phyloP scores from a whole-genome alignment of 2,329 filamentous ascomycete species.

The Hypoxylon sp. region DNA sequence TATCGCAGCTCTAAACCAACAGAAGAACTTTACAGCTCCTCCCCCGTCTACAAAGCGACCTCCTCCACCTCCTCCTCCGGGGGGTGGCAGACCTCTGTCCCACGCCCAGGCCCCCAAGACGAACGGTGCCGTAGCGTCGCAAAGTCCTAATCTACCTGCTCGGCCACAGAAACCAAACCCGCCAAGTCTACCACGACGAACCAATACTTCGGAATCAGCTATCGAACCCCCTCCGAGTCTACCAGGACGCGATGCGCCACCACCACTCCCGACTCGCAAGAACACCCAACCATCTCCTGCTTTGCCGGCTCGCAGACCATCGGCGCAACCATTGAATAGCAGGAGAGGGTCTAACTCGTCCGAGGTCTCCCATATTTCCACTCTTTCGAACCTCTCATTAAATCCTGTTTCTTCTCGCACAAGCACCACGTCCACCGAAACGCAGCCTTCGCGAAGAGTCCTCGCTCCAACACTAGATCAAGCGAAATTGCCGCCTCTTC shows the following conservation, averaged over 20 bases:
- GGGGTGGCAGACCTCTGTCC: constrained; percentile 55
- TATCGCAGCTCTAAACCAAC: constrained; percentile 74
- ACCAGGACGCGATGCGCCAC: constrained; percentile 52
- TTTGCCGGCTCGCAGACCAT: constrained; percentile 66
- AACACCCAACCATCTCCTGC: constrained; percentile 61
- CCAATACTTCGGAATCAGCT: constrained; percentile 53
- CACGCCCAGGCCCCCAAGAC: constrained; percentile 56
- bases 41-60: constrained; percentile 55
- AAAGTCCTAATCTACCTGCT: constrained; percentile 59
- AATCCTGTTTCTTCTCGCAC: constrained; percentile 63
- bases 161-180: constrained; percentile 56
- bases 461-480: constrained; percentile 70
- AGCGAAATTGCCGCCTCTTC: constrained; percentile 70
- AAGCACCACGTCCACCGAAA: constrained; percentile 63
- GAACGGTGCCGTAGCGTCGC: constrained; percentile 40
- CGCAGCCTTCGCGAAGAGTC: constrained; percentile 60
- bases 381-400: constrained; percentile 67
- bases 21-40: constrained; percentile 69
- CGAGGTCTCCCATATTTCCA: constrained; percentile 68
- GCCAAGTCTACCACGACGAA: constrained; percentile 57
- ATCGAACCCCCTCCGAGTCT: constrained; percentile 49
- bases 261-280: constrained; percentile 58
- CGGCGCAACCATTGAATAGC: constrained; percentile 60
- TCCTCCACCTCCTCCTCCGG: constrained; percentile 63
- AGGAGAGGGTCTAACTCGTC: constrained; percentile 72